A percentile compares a stretch with the other conserved stretches of the same genome.
Conservation (phyloP, 2,329 filamentous ascomycete genomes). For the Colletotrichum cereale region DNA sequence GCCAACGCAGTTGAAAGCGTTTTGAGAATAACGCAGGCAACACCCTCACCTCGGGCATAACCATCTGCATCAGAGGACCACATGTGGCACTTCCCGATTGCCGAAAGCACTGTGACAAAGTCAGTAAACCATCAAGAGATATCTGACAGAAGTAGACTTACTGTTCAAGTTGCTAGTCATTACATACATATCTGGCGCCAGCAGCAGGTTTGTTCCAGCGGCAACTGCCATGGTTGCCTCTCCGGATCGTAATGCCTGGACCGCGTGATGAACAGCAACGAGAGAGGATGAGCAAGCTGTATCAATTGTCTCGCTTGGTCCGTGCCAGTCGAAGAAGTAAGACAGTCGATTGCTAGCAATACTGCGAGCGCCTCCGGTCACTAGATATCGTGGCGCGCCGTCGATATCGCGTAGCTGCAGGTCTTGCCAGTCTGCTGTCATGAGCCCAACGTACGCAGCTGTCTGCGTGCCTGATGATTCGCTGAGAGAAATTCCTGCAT, state of each 20-base stretch:
- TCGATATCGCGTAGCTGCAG: constrained; percentile 45
- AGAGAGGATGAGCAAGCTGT: constrained; percentile 59
- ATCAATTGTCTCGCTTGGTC: constrained; percentile 57
- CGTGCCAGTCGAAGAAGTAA: constrained; percentile 55
- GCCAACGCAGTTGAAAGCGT: constrained; percentile 55
- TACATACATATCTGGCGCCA: constrained; percentile 17
- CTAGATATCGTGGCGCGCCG: constrained; percentile 45
- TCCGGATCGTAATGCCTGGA: constrained; percentile 49
- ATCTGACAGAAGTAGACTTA: neutral
- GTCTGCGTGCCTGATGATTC: constrained; percentile 11
- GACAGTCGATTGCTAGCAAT: constrained; percentile 55
- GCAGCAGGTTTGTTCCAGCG: constrained; percentile 46
- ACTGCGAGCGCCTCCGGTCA: constrained; percentile 49
- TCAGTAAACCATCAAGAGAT: too few species aligned
- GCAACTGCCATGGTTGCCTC: constrained; percentile 48
- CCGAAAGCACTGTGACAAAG: constrained; percentile 54
- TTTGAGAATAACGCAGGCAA: constrained; percentile 62
- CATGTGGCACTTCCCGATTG: constrained; percentile 51
- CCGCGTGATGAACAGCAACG: constrained; percentile 56
- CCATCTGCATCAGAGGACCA: constrained; percentile 61
- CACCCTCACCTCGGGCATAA: constrained; percentile 65
- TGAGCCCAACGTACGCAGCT: constrained; percentile 42
- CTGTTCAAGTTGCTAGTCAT: constrained; percentile 37
- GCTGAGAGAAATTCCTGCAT: constrained; percentile 36
- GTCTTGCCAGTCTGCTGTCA: constrained; percentile 46